A percentile compares a stretch with the other conserved stretches of the same genome.
These are phyloP conservation scores for Fusarium caatingaense DNA, from an alignment of 2,329 filamentous ascomycete species.

Conservation along the genomic window DNA sequence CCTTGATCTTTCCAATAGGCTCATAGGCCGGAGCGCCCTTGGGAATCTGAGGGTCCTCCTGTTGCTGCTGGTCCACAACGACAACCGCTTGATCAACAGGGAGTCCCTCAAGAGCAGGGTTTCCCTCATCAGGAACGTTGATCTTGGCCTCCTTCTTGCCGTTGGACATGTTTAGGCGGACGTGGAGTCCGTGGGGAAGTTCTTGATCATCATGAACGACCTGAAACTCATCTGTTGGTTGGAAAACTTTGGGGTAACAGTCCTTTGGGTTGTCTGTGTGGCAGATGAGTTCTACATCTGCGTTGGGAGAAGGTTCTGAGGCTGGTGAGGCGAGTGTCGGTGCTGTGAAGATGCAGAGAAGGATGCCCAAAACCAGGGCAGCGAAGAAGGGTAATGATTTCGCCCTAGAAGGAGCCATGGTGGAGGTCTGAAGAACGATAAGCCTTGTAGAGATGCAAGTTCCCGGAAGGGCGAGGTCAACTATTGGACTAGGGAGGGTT, in stretches of 20 bases:
- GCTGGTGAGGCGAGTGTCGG: slow-evolving; percentile 47
- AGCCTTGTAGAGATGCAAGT: background rate
- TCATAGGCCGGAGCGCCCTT: slow-evolving; percentile 68
- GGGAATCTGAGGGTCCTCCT: slow-evolving; percentile 53
- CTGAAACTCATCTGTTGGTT: slow-evolving; percentile 73
- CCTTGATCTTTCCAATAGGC: slow-evolving; percentile 66
- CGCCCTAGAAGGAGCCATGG: slow-evolving; percentile 44
- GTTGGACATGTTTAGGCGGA: slow-evolving; percentile 72
- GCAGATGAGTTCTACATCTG: slow-evolving; percentile 70
- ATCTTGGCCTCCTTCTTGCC: slow-evolving; percentile 74
- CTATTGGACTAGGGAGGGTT: slow-evolving; percentile 9
- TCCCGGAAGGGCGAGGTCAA: background rate
- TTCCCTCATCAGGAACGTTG: slow-evolving; percentile 66
- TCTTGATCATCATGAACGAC: slow-evolving; percentile 72
- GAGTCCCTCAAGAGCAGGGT: slow-evolving; percentile 61
- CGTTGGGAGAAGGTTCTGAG: slow-evolving; percentile 49
- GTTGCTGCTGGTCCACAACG: slow-evolving; percentile 62
- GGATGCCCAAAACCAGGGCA: slow-evolving; percentile 44
- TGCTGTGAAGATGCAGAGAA: slow-evolving; percentile 45
- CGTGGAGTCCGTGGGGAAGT: slow-evolving; percentile 72
- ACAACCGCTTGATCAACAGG: slow-evolving; percentile 65
- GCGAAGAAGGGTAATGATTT: slow-evolving; percentile 35
- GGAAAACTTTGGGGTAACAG: slow-evolving; percentile 74
- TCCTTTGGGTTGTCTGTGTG: slow-evolving; percentile 68
- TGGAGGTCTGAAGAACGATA: background rate